Conservation (phyloP, 129 eudicot species). For the Flaveria linearis region DNA sequence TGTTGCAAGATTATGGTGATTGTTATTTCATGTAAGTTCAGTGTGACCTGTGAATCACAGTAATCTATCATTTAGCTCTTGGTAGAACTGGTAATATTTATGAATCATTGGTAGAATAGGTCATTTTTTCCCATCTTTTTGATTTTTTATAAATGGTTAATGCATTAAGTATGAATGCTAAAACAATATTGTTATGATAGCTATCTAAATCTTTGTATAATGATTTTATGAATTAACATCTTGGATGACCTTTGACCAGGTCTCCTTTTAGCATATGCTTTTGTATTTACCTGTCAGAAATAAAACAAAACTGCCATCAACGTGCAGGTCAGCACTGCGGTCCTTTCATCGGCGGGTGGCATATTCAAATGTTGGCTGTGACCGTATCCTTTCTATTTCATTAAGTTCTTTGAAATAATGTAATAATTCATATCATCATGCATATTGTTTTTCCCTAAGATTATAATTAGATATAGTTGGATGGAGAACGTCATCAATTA, state of each 20-base stretch:
- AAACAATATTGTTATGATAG: background rate
- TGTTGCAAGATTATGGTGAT: slow-evolving; percentile 72
- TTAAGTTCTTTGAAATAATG: background rate
- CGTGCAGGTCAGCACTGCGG: slow-evolving; percentile 75
- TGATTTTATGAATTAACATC: background rate
- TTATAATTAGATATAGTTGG: too few species aligned
- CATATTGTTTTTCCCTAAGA: slow-evolving; percentile 23
- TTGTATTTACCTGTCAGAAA: background rate
- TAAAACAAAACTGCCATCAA: slow-evolving; percentile 10
- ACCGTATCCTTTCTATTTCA: slow-evolving; percentile 68
- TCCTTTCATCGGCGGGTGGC: slow-evolving; percentile 77
- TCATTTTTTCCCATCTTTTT: too few species aligned
- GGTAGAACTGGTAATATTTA: too few species aligned
- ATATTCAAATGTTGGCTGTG: slow-evolving; percentile 84
- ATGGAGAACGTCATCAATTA: slow-evolving; percentile 91
- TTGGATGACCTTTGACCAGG: background rate
- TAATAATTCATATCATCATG: background rate
- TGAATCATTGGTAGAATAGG: too few species aligned
- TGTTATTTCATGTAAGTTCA: slow-evolving; percentile 57
- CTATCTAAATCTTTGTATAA: background rate
- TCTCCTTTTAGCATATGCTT: background rate
- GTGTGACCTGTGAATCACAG: slow-evolving; percentile 1
- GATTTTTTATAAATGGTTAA: background rate
- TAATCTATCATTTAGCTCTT: background rate
- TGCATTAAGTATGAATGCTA: background rate